Evolutionary conservation across 805 yeast genomes (phyloP).

Genomic region (Wickerhamomyces subpelliculosus): DNA sequence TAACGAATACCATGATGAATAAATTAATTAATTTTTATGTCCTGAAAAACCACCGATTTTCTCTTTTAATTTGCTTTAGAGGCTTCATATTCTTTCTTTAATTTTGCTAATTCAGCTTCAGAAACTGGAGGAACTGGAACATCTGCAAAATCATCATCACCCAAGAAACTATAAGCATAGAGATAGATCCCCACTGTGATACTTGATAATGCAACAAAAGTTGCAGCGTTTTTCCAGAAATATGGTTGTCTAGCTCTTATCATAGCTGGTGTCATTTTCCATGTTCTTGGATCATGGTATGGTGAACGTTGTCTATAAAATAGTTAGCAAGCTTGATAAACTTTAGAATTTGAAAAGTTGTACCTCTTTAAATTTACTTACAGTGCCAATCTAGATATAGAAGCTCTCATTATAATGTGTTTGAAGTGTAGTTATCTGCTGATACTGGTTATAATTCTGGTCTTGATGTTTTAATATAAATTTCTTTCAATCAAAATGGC

Average conservation of each 20-base stretch:
- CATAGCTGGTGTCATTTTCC: constrained; percentile 90
- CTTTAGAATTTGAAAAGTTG: too few relatives aligned
- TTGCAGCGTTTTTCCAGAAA: constrained; percentile 67
- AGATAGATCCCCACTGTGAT: constrained; percentile 61
- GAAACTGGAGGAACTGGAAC: constrained; percentile 92
- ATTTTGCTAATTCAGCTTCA: constrained; percentile 64
- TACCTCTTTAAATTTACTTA: background rate
- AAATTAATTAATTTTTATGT: too few relatives aligned
- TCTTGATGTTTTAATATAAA: too few relatives aligned
- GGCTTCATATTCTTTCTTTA: constrained; percentile 66
- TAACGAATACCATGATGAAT: background rate
- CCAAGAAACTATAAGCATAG: constrained; percentile 59
- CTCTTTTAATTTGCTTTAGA: constrained; percentile 16
- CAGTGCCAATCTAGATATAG: background rate
- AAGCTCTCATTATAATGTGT: background rate
- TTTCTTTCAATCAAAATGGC: too few relatives aligned
- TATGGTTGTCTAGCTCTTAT: constrained; percentile 84
- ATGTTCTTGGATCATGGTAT: constrained; percentile 60
- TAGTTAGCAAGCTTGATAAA: too few relatives aligned
- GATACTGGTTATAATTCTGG: too few relatives aligned
- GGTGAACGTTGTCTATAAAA: constrained; percentile 27
- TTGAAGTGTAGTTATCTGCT: background rate
- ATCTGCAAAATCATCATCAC: constrained; percentile 78
- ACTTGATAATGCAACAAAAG: constrained; percentile 52
- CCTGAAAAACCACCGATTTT: background rate